These are phyloP conservation scores for Pseudopyricularia javanii DNA, from an alignment of 2,329 filamentous ascomycete genomes.

Conservation along the genomic window DNA sequence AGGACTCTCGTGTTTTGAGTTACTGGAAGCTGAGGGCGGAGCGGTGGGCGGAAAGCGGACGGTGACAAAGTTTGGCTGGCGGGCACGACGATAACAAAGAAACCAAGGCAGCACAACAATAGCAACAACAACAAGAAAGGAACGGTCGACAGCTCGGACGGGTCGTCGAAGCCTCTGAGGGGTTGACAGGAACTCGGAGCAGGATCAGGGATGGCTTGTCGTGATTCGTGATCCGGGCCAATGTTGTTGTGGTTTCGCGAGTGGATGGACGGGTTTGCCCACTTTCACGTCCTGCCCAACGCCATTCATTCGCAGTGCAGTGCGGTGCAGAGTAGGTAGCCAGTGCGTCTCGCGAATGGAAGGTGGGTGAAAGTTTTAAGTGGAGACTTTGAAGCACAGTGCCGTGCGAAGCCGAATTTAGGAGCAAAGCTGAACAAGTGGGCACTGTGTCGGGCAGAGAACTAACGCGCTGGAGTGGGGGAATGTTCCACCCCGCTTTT, in stretches of 20 bases:
- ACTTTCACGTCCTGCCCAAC: neutral
- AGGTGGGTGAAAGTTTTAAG: slow-evolving; percentile 1
- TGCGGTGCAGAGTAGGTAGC: neutral
- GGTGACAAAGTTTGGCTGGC: neutral
- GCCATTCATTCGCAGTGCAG: neutral
- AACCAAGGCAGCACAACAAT: neutral
- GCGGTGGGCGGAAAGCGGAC: neutral
- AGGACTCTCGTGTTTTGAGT: neutral
- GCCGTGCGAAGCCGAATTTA: neutral
- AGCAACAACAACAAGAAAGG: neutral
- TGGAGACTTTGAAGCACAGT: neutral
- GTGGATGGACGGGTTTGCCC: neutral
- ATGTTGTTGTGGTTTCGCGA: neutral
- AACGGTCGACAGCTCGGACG: neutral
- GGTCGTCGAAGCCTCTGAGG: neutral
- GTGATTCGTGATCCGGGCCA: neutral
- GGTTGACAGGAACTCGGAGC: neutral
- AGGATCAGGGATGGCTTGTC: neutral
- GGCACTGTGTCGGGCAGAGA: neutral
- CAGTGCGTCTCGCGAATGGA: slow-evolving; percentile 1
- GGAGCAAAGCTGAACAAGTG: neutral
- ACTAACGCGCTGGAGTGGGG: neutral
- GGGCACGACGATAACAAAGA: neutral
- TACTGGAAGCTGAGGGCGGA: neutral
- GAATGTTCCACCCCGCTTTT: too few species aligned